Evolutionary conservation across 2,329 filamentous ascomycete species (phyloP).

Genomic region (Ustilaginoidea virens): DNA sequence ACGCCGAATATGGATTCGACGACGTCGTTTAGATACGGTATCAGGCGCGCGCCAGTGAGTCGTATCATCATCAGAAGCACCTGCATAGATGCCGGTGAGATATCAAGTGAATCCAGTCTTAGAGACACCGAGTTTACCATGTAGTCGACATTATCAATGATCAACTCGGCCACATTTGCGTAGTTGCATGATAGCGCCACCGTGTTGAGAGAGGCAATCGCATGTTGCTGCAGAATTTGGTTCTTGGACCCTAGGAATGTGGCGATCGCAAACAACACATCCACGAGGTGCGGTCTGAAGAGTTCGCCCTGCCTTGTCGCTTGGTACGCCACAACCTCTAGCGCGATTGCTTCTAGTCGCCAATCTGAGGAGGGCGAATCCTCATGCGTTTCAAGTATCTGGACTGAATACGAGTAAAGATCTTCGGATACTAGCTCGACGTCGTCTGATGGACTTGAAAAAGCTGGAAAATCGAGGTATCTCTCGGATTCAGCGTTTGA

Average conservation of each 20-base stretch:
- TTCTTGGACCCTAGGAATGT: slow-evolving; percentile 68
- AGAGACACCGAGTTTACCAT: slow-evolving; percentile 86
- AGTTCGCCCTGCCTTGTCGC: slow-evolving; percentile 48
- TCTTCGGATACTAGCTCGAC: slow-evolving; percentile 40
- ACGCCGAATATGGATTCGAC: slow-evolving; percentile 84
- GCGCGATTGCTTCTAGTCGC: slow-evolving; percentile 60
- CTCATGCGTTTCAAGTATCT: slow-evolving; percentile 38
- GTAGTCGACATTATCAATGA: slow-evolving; percentile 89
- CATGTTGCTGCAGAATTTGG: slow-evolving; percentile 56
- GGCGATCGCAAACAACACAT: slow-evolving; percentile 80
- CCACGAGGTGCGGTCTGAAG: slow-evolving; percentile 77
- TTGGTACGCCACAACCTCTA: slow-evolving; percentile 68
- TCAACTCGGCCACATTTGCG: slow-evolving; percentile 54
- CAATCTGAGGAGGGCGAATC: slow-evolving; percentile 43
- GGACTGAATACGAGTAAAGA: slow-evolving; percentile 53
- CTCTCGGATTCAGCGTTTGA: slow-evolving; percentile 43
- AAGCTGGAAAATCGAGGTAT: slow-evolving; percentile 41
- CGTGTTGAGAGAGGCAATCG: slow-evolving; percentile 67
- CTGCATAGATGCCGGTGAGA: slow-evolving; percentile 79
- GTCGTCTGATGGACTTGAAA: slow-evolving; percentile 20
- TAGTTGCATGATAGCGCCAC: slow-evolving; percentile 68
- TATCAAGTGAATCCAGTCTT: slow-evolving; percentile 79
- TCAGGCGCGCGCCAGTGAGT: slow-evolving; percentile 62
- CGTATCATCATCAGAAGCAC: slow-evolving; percentile 90
- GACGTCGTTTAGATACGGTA: slow-evolving; percentile 85